Percentiles rank a stretch among this genome's conserved stretches.
phyloP scores from a whole-genome alignment of 768 basidiomycete genomes.

The Mycena haematopus region DNA sequence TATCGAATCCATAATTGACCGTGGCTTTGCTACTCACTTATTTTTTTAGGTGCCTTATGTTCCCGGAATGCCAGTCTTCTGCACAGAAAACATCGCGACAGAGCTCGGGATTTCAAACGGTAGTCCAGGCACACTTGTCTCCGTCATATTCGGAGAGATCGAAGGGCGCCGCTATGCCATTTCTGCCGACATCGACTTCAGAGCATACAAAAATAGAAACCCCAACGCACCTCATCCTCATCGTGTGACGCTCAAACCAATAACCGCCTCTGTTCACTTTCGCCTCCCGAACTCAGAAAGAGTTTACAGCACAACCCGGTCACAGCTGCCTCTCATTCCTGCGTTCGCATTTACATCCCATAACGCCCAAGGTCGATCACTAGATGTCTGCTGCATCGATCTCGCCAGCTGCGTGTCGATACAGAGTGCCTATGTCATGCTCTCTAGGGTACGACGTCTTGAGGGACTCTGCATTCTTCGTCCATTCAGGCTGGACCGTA shows the following conservation, averaged over 20 bases:
- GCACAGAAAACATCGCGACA: conserved; percentile 16
- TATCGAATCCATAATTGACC: too few species aligned
- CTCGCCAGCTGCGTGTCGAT: neutral
- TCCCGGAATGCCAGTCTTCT: conserved; percentile 2
- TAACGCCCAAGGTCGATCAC: neutral
- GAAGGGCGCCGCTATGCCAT: conserved; percentile 1
- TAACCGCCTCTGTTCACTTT: neutral
- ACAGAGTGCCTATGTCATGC: too few species aligned
- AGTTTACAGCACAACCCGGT: neutral
- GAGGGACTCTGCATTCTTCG: too few species aligned
- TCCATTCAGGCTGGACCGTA: too few species aligned
- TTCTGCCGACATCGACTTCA: neutral
- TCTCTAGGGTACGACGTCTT: too few species aligned
- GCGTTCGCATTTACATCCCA: neutral
- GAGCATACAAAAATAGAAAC: neutral
- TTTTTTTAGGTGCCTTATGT: neutral
- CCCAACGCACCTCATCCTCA: neutral
- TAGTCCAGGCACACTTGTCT: neutral
- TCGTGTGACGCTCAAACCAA: neutral
- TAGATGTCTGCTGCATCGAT: neutral
- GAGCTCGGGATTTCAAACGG: conserved; percentile 7
- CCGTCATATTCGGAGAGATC: neutral
- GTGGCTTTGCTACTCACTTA: too few species aligned
- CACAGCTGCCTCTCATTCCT: conserved; percentile 3
- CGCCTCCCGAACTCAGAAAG: neutral